Base-by-base conservation (phyloP, 768 basidiomycete genomes). In the Termitomyces titanicus region DNA sequence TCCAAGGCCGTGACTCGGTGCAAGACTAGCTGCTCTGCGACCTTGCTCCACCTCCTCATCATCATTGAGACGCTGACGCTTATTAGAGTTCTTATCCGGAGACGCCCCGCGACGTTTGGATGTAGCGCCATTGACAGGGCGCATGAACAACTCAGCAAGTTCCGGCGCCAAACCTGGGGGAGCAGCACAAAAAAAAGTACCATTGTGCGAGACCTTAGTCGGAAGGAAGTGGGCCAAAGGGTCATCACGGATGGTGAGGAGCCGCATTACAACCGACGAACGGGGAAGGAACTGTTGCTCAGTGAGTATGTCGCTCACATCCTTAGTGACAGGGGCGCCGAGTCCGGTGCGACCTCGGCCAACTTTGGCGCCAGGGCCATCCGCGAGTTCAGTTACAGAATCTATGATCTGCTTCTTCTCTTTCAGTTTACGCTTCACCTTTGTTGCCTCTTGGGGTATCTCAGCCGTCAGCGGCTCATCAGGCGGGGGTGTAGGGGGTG, bases 361-460 rank as follows among this genome's bases (percentile, higher is more conserved):
- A 48, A 75, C 68, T 57, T 77, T 74, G 6, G 74, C 74, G 24
- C 82, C 80, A 24, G 79, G 81, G 3, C 84, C 84, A 54, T 84
- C 84, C 40, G 80, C 78, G 42, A 94, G 80, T 69, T 98, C 94
- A 7, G 89, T 94, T 42, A 92, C 82, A n/a, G 83, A 80, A 68
- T 98, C 95, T 53, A 96, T 89, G 43, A 94, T 91, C 61, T 91
- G 88, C 70, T 89, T 95, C 78, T 87, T 92, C 64, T 88, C 86
- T 60, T 82, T 84, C 34, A 69, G 60, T 69, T 85, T 81, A 62
- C 80, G 74, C 73, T 80, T 75, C 64, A 63, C 66, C 55, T 76
- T 77, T 34, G 64, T 47, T 37, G 61, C 59, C 48, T 75, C 77
- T 27, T 73, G 77, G 10, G 77, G 55, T 4, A 76, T 75, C 4